phyloP scores from a whole-genome alignment of 169 alveolate genomes.

The Neospora caninum region DNA sequence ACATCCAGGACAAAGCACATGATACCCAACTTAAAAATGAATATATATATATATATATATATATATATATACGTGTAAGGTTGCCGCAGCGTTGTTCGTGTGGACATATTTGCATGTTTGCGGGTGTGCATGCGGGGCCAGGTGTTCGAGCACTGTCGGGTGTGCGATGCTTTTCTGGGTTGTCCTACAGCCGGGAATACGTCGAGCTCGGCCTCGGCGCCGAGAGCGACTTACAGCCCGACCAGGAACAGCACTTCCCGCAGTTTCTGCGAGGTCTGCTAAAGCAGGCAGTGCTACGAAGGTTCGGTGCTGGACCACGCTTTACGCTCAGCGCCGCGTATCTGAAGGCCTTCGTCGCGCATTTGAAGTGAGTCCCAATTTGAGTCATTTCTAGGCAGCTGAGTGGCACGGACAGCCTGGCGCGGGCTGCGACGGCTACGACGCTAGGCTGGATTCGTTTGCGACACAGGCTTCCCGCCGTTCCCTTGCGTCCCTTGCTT shows the following conservation, averaged over 20 bases:
- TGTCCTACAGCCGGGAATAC: conserved; percentile 3
- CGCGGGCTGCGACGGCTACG: too few species aligned
- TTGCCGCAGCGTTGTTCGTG: too few species aligned
- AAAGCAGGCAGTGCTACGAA: not conserved
- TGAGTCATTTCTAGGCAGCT: too few species aligned
- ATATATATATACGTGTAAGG: not conserved
- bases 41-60: not conserved
- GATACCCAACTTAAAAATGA: not conserved
- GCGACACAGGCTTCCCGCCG: too few species aligned
- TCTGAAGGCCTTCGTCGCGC: conserved; percentile 24
- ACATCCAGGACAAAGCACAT: not conserved
- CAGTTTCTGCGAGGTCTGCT: not conserved
- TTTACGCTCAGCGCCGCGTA: conserved; percentile 12
- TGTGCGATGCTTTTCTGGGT: not conserved
- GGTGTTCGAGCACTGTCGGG: not conserved
- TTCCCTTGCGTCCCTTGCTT: too few species aligned
- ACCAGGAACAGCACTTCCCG: conserved; percentile 22
- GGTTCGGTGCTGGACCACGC: not conserved
- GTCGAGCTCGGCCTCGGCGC: conserved; percentile 37
- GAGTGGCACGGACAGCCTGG: too few species aligned
- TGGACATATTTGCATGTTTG: not conserved
- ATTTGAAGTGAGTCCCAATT: not conserved
- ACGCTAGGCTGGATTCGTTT: too few species aligned
- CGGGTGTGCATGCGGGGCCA: not conserved
- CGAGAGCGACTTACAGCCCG: conserved; percentile 1